phyloP scores from a whole-genome alignment of 495 filamentous ascomycete genomes.

The Geopyxis carbonaria region DNA sequence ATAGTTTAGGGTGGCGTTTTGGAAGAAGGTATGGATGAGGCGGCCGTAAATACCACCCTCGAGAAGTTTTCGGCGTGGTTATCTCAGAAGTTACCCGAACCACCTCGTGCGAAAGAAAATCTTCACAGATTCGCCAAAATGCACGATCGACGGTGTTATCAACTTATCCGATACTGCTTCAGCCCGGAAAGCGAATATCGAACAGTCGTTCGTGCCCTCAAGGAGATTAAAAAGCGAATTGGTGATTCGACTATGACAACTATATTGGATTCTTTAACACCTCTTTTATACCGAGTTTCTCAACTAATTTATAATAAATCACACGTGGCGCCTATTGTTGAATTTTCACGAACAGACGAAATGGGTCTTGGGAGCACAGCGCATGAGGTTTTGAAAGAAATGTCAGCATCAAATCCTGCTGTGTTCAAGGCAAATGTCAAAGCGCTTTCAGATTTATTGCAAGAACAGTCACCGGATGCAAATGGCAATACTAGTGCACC shows the following conservation, averaged over 20 bases:
- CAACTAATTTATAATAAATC: slow-evolving; percentile 84
- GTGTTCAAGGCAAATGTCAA: slow-evolving; percentile 82
- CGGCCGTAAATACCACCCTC: slow-evolving; percentile 14
- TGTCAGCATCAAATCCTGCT: slow-evolving; percentile 71
- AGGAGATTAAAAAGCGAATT: slow-evolving; percentile 70
- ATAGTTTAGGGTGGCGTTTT: slow-evolving; percentile 52
- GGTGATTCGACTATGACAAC: slow-evolving; percentile 40
- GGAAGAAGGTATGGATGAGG: slow-evolving; percentile 48
- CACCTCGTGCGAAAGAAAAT: slow-evolving; percentile 34
- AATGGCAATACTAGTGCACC: slow-evolving; percentile 44
- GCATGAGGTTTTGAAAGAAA: slow-evolving; percentile 82
- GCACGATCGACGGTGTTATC: slow-evolving; percentile 80
- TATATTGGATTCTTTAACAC: slow-evolving; percentile 59
- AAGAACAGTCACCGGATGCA: slow-evolving; percentile 54
- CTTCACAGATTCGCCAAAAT: slow-evolving; percentile 79
- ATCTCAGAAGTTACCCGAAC: slow-evolving; percentile 57
- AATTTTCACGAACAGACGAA: slow-evolving; percentile 64
- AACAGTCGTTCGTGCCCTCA: slow-evolving; percentile 73
- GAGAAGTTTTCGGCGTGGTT: slow-evolving; percentile 33
- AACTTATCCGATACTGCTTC: slow-evolving; percentile 71
- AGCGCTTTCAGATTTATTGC: slow-evolving; percentile 73
- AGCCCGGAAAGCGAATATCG: slow-evolving; percentile 80
- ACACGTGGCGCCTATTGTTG: slow-evolving; percentile 78
- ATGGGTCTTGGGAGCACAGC: slow-evolving; percentile 58
- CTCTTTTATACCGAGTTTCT: slow-evolving; percentile 69